phyloP scores from a whole-genome alignment of 2,329 filamentous ascomycete genomes.

The Penicillium sp. region DNA sequence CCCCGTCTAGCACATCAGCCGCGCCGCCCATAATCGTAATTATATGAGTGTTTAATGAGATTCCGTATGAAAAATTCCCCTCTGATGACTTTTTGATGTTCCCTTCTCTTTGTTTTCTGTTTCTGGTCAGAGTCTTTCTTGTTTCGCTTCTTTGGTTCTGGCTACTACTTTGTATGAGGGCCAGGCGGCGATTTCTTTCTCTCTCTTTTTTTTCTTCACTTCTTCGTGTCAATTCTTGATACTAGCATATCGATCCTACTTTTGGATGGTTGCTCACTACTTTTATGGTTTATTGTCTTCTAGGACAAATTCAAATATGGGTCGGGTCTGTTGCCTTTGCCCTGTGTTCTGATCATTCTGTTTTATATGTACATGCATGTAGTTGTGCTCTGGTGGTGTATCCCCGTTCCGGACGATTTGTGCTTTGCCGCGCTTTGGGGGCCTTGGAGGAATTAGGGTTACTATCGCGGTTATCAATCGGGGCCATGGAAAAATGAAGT shows the following conservation, averaged over 20 bases:
- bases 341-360: not conserved
- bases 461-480: not conserved
- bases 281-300: not conserved
- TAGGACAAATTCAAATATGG: not conserved
- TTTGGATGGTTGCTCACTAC: not conserved
- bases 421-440: not conserved
- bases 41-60: conserved; percentile 26
- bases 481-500: not conserved
- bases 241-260: not conserved
- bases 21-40: conserved; percentile 16
- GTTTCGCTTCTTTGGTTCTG: conserved; percentile 1
- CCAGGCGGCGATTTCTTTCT: not conserved
- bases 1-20: not conserved
- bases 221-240: conserved; percentile 4
- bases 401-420: not conserved
- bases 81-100: conserved; percentile 17
- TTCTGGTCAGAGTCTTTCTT: conserved; percentile 8
- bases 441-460: not conserved
- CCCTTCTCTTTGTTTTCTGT: not conserved
- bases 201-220: conserved; percentile 1
- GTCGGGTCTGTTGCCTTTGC: not conserved
- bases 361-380: not conserved
- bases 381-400: not conserved
- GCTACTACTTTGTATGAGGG: not conserved
- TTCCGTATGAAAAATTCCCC: conserved; percentile 20